Conservation (phyloP, 2,329 filamentous ascomycete genomes). For the Penicillium crustosum region DNA sequence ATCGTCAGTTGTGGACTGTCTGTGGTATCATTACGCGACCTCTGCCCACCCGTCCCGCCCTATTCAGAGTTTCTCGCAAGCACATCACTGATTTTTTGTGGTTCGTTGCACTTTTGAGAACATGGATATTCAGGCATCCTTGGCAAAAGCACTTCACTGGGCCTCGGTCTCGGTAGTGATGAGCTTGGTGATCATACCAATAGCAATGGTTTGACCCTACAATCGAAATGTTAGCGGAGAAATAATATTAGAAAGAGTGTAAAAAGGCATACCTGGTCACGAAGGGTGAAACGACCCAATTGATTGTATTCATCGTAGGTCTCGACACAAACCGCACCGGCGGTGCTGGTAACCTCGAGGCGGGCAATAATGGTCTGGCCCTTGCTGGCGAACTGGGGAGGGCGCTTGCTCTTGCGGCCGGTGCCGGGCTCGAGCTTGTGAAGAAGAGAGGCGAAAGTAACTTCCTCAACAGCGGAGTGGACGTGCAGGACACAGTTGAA, state of each 20-base stretch:
- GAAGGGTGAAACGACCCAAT: slow-evolving; percentile 83
- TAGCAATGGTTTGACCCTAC: slow-evolving; percentile 97
- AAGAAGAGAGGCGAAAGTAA: slow-evolving; percentile 82
- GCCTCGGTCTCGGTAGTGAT: slow-evolving; percentile 42
- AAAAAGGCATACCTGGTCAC: slow-evolving; percentile 70
- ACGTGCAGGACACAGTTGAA: slow-evolving; percentile 99
- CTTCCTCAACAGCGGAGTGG: slow-evolving; percentile 95
- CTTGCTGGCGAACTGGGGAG: slow-evolving; percentile 83
- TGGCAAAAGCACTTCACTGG: slow-evolving; percentile 3
- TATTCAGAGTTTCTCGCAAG: slow-evolving; percentile 10
- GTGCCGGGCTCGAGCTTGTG: slow-evolving; percentile 97
- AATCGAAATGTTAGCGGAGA: slow-evolving; percentile 20
- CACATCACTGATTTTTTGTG: not conserved
- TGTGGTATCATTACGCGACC: slow-evolving; percentile 26
- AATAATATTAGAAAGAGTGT: slow-evolving; percentile 7
- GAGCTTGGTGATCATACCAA: slow-evolving; percentile 97
- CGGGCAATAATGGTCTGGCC: slow-evolving; percentile 86
- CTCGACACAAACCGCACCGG: slow-evolving; percentile 87
- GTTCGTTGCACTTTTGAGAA: not conserved
- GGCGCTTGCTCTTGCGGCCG: slow-evolving; percentile 84
- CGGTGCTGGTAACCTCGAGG: slow-evolving; percentile 80
- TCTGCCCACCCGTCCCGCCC: slow-evolving; percentile 22
- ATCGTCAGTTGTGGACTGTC: slow-evolving; percentile 33
- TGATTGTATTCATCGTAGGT: slow-evolving; percentile 95
- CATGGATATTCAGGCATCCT: not conserved